These are phyloP conservation scores for Coemansia erecta DNA, from an alignment of 192 early-diverging fungal species.

Conservation along the genomic window DNA sequence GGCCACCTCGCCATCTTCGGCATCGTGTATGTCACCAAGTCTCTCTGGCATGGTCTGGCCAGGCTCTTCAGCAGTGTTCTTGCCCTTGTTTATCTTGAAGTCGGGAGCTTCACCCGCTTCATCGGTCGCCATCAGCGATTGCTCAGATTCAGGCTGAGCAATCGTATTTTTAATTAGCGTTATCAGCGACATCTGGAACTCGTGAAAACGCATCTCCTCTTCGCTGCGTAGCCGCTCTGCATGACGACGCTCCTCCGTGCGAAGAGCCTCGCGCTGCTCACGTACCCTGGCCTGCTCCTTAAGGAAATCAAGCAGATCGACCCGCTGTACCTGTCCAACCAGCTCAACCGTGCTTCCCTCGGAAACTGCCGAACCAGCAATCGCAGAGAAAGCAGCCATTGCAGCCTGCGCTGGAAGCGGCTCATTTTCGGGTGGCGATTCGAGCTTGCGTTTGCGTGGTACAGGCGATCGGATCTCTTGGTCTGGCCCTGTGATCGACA, in stretches of 20 bases:
- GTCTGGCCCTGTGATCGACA: no score
- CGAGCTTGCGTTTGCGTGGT: conserved; percentile 29
- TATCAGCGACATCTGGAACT: conserved; percentile 52
- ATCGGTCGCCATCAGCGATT: conserved; percentile 3
- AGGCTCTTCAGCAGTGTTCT: not conserved
- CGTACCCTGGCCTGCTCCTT: conserved; percentile 32
- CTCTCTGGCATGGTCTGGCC: no score
- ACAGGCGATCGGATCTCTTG: conserved; percentile 1
- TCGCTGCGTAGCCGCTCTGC: conserved; percentile 32
- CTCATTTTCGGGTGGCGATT: not conserved
- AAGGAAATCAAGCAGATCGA: conserved; percentile 40
- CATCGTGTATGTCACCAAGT: no score
- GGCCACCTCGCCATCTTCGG: not conserved
- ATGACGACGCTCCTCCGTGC: conserved; percentile 31
- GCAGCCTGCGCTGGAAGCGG: not conserved
- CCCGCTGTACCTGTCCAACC: conserved; percentile 25
- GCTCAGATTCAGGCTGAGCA: conserved; percentile 13
- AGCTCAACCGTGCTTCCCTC: conserved; percentile 18
- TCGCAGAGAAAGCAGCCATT: not conserved
- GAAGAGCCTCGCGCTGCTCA: conserved; percentile 29
- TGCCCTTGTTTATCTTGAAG: not conserved
- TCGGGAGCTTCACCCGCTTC: not conserved
- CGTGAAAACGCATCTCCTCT: conserved; percentile 50
- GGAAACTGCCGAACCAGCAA: conserved; percentile 2
- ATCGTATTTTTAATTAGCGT: conserved; percentile 27